phyloP scores from a whole-genome alignment of 2,329 filamentous ascomycete genomes.

The Fusarium continuum region DNA sequence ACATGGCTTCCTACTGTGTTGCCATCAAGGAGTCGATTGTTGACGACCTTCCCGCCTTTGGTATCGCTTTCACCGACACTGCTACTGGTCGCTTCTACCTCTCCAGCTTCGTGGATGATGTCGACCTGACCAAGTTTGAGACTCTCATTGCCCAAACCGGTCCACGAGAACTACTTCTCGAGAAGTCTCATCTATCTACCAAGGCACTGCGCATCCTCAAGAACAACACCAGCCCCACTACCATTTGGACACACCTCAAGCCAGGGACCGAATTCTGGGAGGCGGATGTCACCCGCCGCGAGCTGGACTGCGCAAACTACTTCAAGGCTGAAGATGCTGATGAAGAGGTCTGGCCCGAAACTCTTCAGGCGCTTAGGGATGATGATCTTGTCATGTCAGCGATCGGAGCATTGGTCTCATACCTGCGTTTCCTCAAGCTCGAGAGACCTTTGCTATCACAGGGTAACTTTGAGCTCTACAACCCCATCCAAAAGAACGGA shows the following conservation, averaged over 20 bases:
- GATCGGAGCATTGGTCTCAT: conserved; percentile 87
- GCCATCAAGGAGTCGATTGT: conserved; percentile 86
- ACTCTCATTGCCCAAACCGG: conserved; percentile 93
- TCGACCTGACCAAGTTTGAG: conserved; percentile 95
- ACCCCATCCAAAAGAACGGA: conserved; percentile 88
- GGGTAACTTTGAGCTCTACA: conserved; percentile 90
- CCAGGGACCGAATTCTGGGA: conserved; percentile 90
- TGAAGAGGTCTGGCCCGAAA: conserved; percentile 77
- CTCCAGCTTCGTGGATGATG: conserved; percentile 91
- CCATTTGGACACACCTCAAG: conserved; percentile 95
- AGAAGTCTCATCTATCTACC: conserved; percentile 86
- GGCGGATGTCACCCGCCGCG: conserved; percentile 80
- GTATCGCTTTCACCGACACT: conserved; percentile 92
- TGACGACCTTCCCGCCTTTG: conserved; percentile 83
- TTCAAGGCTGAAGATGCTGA: conserved; percentile 69
- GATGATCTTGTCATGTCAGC: conserved; percentile 91
- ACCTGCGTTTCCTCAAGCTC: conserved; percentile 86
- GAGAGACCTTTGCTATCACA: conserved; percentile 88
- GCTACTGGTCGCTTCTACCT: conserved; percentile 95
- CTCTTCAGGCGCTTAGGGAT: conserved; percentile 74
- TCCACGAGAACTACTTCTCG: conserved; percentile 87
- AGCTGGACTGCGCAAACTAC: conserved; percentile 82
- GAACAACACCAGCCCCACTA: conserved; percentile 92
- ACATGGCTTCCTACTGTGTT: conserved; percentile 96
- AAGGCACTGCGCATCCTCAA: conserved; percentile 93